Base-by-base conservation (phyloP, 768 basidiomycete species). In the Rhizopogon vinicolor region DNA sequence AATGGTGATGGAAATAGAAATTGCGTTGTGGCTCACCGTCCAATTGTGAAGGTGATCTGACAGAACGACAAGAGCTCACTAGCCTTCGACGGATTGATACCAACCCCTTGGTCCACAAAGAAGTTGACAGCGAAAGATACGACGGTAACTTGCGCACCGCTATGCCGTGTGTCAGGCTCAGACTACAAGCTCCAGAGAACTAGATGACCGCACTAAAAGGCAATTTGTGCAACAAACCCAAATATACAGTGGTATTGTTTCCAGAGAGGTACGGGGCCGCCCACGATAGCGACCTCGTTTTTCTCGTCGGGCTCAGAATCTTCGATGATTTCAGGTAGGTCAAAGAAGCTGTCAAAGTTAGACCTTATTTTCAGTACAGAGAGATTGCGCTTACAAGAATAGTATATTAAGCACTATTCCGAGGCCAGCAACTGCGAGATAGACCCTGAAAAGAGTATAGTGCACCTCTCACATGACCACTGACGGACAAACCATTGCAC, bases 171-270 rank as follows among this genome's bases (percentile, higher is more conserved):
- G 42, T 54, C 41, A 51, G 52, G 44, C 22, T 29, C 28, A 31
- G 9, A 5, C 3, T 28, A 45, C 14, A 44, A 44, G 28, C n/a
- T 45, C 28, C 8, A 18, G 44, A 18, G 7, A 35, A 39, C 33
- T 7, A 19, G 9, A 41, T n/a, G 9, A 39, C 69, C 82, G 51
- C 70, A 85, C 78, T 80, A 75, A 63, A 85, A 87, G 43, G 77
- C 71, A 44, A 83, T 89, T 65, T 90, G 89, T 16, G 86, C 86
- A 52, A 88, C 78, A 61, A 80, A 87, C 28, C 87, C 88, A 63
- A 87, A 83, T 52, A 89, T 74, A 57, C 86, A 86, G 54, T 81
- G 79, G 60, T 81, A 84, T 60, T 89, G 87, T 68, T 77, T 85
- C 74, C 77, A 79, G 70, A 91, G 87, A 3, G 88, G 72, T 53